Evolutionary conservation across 495 filamentous ascomycete genomes (phyloP), one percentile per base, ranked within the genome.

Genomic region (Sabuloglossum arenarium): DNA sequence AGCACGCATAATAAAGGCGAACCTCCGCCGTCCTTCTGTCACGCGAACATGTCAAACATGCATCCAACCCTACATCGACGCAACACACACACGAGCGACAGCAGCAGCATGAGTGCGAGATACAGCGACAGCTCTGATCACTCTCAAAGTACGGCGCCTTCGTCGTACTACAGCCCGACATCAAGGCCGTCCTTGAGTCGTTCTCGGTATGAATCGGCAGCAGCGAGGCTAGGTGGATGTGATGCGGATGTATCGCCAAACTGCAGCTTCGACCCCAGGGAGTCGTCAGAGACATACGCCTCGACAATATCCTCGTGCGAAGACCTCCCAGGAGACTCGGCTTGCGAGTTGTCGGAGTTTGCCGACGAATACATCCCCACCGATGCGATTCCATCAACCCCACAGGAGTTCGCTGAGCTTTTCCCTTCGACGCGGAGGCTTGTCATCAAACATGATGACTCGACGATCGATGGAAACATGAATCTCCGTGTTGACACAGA

Each of bases 391-490:
- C 73, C 85, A 4, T 86, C 89, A 6, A 91, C 79, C 27, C 84
- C 91, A 12, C 72, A 80, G 19, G 84, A 88, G 54, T 98, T 98
- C 65, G 84, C 85, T 37, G 75, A 80, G 58, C 76, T 89, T 60
- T 98, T 95, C 66, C 90, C 91, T 11, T 90, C 90, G 10, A 73
- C 81, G 30, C 78, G 86, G 61, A 77, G 83, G 49, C 69, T 98
- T 29, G 76, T 76, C 42, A 91, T 98, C 62, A 79, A 84, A 45
- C 91, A 98, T 62, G 91, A 98, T 63, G 88, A 95, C 68, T 76
- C 85, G 34, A 94, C 91, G 3, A 66, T 82, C 19, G 91, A 98
- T 67, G 90, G 91, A 21, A 95, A 97, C 73, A 94, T 96, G 91
- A 95, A 96, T 65, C 75, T 98, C 55, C 81, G 89, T 43, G 75